These are phyloP conservation scores for Geosmithia putterillii DNA, from an alignment of 2,329 filamentous ascomycete species.

Conservation along the genomic window DNA sequence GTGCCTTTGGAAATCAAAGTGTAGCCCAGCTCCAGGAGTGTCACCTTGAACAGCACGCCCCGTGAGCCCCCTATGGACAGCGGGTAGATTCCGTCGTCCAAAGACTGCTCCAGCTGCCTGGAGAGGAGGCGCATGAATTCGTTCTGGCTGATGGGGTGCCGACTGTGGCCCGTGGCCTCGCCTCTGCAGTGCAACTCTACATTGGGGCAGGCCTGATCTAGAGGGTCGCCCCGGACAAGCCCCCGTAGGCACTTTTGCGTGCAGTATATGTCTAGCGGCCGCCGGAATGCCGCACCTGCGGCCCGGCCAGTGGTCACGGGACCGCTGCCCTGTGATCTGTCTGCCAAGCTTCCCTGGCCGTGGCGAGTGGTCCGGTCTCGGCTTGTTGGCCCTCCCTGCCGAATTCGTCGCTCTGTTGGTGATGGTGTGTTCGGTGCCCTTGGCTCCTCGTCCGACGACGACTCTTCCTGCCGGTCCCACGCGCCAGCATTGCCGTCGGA, in stretches of 20 bases:
- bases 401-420: background rate
- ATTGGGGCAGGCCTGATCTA: constrained; percentile 5
- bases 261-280: constrained; percentile 1
- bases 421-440: no score
- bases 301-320: no score
- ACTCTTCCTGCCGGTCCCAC: no score
- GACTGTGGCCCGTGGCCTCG: no score
- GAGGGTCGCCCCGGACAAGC: constrained; percentile 7
- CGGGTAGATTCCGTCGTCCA: constrained; percentile 16
- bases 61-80: constrained; percentile 17
- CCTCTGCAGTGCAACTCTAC: background rate
- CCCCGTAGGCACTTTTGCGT: constrained; percentile 5
- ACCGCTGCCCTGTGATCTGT: constrained; percentile 2
- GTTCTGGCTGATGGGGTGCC: background rate
- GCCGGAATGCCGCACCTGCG: no score
- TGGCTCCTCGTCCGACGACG: no score
- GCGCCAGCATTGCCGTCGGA: no score
- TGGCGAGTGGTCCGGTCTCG: no score
- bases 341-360: constrained; percentile 20
- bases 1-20: constrained; percentile 29
- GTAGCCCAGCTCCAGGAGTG: constrained; percentile 26
- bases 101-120: background rate
- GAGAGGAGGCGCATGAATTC: background rate
- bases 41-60: constrained; percentile 27
- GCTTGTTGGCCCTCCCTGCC: no score